Conservation (phyloP, 2,329 filamentous ascomycete genomes). For the Ampelomyces quisqualis region DNA sequence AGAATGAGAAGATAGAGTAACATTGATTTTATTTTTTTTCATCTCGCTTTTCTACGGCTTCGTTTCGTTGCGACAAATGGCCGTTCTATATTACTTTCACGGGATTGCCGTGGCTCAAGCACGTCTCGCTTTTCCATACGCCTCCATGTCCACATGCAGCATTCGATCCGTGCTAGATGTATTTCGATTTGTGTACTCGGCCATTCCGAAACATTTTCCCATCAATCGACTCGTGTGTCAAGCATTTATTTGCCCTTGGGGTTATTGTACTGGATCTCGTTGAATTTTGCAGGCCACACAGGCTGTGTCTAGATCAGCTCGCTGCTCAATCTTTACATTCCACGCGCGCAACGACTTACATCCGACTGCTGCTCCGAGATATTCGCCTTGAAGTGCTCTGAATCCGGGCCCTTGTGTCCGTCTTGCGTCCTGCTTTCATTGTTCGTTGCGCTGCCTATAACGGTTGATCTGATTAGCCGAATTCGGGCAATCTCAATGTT, state of each 20-base stretch:
- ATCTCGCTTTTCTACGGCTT: no score
- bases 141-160: no score
- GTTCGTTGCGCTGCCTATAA: slow-evolving; percentile 22
- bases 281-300: slow-evolving; percentile 35
- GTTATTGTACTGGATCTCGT: slow-evolving; percentile 36
- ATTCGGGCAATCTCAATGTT: no score
- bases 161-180: no score
- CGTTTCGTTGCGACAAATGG: no score
- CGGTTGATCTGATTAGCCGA: slow-evolving; percentile 4
- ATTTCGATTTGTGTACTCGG: no score
- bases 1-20: no score
- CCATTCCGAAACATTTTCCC: background rate
- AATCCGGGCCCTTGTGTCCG: slow-evolving; percentile 31
- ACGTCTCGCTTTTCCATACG: no score
- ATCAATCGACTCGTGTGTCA: background rate
- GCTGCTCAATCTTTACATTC: background rate
- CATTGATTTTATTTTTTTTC: no score
- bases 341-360: slow-evolving; percentile 13
- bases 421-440: slow-evolving; percentile 26
- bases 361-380: slow-evolving; percentile 28
- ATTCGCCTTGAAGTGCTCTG: slow-evolving; percentile 30
- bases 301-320: no score
- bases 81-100: no score
- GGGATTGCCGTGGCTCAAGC: no score
- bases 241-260: slow-evolving; percentile 37